Conservation (phyloP, 306 rosid species). For the Fragaria vesca region DNA sequence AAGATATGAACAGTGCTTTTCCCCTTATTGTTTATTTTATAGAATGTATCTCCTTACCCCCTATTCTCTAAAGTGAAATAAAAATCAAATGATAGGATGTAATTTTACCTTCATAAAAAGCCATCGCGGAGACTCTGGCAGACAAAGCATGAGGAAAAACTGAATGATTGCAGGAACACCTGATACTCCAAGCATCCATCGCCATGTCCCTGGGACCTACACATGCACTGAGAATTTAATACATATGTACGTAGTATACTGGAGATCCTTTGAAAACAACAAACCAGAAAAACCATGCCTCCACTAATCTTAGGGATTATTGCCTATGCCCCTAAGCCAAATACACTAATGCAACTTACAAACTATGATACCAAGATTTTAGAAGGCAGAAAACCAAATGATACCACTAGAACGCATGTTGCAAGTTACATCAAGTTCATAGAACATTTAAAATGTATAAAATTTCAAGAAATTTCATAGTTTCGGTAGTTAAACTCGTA, state of each 20-base stretch:
- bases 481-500: background rate
- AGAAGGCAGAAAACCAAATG: background rate
- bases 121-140: constrained; percentile 96
- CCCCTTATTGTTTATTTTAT: no score
- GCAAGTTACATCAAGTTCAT: background rate
- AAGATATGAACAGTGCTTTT: no score
- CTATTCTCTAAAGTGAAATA: background rate
- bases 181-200: constrained; percentile 95
- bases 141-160: constrained; percentile 65
- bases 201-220: constrained; percentile 90
- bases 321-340: background rate
- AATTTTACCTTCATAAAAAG: constrained; percentile 64
- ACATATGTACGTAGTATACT: background rate
- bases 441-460: background rate
- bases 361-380: background rate
- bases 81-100: background rate
- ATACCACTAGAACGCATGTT: background rate
- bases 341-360: background rate
- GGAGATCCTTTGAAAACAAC: background rate
- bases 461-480: background rate
- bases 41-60: background rate
- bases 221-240: constrained; percentile 21
- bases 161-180: constrained; percentile 80
- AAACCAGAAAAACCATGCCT: constrained; percentile 8
- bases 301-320: background rate